Evolutionary conservation across 1,284 basidiomycete species (phyloP), one percentile per base, ranked within the genome.

Genomic region (Cystobasidium sp.): DNA sequence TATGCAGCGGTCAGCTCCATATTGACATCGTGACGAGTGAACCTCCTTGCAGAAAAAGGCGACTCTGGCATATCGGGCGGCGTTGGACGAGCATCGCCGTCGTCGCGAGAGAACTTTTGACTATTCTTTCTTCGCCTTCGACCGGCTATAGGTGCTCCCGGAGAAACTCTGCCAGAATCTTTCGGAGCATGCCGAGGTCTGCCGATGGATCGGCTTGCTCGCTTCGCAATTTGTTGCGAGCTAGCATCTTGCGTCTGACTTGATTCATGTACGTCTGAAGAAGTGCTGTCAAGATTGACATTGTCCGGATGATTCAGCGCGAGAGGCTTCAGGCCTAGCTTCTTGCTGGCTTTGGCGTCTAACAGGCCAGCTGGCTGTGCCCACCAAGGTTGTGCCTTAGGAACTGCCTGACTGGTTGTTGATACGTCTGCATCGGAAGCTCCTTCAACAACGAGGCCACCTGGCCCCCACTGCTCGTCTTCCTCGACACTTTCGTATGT

Each of bases 61-160:
- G 62, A 65, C 46, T 73, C 70, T 18, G 70, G 70, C 31, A 73
- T 53, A 22, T 73, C 70, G n/a, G 41, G 39, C 0, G 70, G 70
- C 62, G 66, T 16, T 12, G 70, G 70, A 4, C 70, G 62, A 22
- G 41, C 51, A 9, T 46, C 3, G 1, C 18, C 51, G 8, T 24
- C 10, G 2, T 51, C 49, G 3, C 12, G 20, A 31, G 46, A 18
- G 14, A 5, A 8, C 8, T 18, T 37, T 18, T 22, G 24, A 49
- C 61, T 49, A 12, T 5, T 47, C 12, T 41, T 46, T 18, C 6
- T 47, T n/a, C 46, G 37, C 9, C 61, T 22, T 24, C 47, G 61
- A 12, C 46, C 61, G 4, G 44, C 61, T 47, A 49, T 22, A 8
- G 61, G 61, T 24, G 20, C 46, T 12, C 61, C 46, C 46, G 61